A percentile compares a stretch with the other conserved stretches of the same genome.
Evolutionary conservation across 2,329 filamentous ascomycete species (phyloP).

Genomic region (Pyrenophora graminea): DNA sequence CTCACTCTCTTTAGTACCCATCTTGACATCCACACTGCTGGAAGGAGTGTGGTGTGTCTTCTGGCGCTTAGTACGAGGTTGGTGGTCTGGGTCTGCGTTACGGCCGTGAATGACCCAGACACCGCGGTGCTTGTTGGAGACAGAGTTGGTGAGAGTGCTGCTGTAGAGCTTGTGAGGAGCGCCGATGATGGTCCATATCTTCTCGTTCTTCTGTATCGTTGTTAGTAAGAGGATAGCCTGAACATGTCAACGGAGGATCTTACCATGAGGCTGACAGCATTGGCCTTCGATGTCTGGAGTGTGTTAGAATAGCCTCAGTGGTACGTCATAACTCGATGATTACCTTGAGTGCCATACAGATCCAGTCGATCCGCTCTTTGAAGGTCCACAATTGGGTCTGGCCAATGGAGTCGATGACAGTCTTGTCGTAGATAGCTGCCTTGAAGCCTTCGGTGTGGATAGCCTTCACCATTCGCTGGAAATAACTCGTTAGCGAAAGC

Average conservation of each 20-base stretch:
- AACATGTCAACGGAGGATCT: not conserved
- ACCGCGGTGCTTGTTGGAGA: constrained; percentile 14
- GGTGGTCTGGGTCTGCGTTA: constrained; percentile 6
- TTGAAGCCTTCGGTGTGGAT: constrained; percentile 17
- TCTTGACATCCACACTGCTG: not conserved
- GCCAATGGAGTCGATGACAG: constrained; percentile 12
- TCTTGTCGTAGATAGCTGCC: constrained; percentile 12
- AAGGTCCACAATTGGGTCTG: constrained; percentile 19
- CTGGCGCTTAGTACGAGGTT: constrained; percentile 1
- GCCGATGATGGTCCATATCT: constrained; percentile 14
- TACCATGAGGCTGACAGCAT: constrained; percentile 18
- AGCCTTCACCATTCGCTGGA: constrained; percentile 5
- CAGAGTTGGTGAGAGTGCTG: constrained; percentile 10
- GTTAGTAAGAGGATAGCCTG: not conserved
- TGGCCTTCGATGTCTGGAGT: constrained; percentile 8
- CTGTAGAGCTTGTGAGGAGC: constrained; percentile 19
- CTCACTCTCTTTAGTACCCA: no score
- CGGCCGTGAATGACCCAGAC: constrained; percentile 15
- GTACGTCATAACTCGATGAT: not conserved
- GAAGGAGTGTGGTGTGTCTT: not conserved
- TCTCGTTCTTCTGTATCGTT: constrained; percentile 14
- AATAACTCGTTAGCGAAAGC: not conserved
- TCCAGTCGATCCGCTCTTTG: constrained; percentile 16
- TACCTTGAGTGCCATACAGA: constrained; percentile 15
- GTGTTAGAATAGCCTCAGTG: not conserved